Evolutionary conservation across 805 yeast species (phyloP).

Genomic region (Myxozyma kluyveri): DNA sequence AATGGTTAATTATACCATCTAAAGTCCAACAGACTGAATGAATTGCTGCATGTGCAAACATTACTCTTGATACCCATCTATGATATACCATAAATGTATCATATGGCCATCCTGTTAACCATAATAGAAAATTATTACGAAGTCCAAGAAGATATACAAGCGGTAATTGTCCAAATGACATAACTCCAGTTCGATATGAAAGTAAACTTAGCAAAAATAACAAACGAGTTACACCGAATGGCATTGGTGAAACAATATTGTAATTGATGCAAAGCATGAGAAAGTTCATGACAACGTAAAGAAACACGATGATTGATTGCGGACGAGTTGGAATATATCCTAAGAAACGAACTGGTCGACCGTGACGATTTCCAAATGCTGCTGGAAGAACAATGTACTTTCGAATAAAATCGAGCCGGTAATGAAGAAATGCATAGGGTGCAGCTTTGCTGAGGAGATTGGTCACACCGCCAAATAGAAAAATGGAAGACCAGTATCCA

Average conservation of each 20-base stretch:
- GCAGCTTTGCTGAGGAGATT: constrained; percentile 2
- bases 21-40: constrained; percentile 46
- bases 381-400: constrained; percentile 14
- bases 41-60: constrained; percentile 48
- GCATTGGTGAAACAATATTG: background rate
- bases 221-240: background rate
- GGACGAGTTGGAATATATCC: constrained; percentile 17
- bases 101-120: constrained; percentile 60
- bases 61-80: constrained; percentile 57
- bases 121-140: constrained; percentile 65
- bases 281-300: constrained; percentile 5
- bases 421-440: background rate
- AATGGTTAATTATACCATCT: background rate
- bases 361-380: constrained; percentile 5
- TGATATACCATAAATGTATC: constrained; percentile 63
- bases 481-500: constrained; percentile 11
- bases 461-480: constrained; percentile 4
- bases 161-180: constrained; percentile 44
- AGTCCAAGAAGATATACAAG: constrained; percentile 62
- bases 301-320: constrained; percentile 9
- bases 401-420: constrained; percentile 6
- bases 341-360: constrained; percentile 3
- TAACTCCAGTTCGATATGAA: constrained; percentile 32
- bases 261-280: constrained; percentile 6
- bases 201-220: background rate